Base-by-base conservation (phyloP, 257 asterid species). In the Solanum paucissectum region DNA sequence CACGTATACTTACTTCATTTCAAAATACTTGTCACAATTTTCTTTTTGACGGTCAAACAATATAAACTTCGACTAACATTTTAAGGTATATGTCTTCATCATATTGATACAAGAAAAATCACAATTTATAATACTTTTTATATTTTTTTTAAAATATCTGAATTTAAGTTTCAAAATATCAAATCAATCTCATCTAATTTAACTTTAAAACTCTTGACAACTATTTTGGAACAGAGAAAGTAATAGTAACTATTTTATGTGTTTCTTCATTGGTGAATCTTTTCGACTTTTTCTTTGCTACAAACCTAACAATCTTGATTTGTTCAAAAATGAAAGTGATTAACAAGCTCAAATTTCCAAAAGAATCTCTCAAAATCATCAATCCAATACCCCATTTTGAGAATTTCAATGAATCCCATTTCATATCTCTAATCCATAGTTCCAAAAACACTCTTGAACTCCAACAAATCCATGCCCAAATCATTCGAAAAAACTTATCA, bases 391-490 rank as follows among this genome's bases (percentile, higher is more conserved):
- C 60, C 8, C 12, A 44, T 0, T 18, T 18, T 32, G 16, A 34
- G 20, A 86, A 86, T 86, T 3, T 86, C 3, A 23, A 40, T 11
- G 91, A 90, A 88, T 3, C 88, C 76, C 90, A 87, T 62, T 88
- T 92, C 73, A 84, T 92, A 46, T 79, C 90, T 27, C 90, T 92
- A 20, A 90, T 91, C 37, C 94, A 92, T 55, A 76, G 84, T 33
- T 83, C 90, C 34, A 87, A 66, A 86, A 75, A 84, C 66, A 32
- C 46, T 32, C 86, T 12, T 68, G 90, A 90, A 5, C 87, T 92
- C 38, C 87, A 88, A 23, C 89, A 91, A 90, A 87, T 91, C 75
- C 93, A 91, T 71, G 83, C 86, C 76, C 91, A 86, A 38, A 44
- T 91, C 38, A 52, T 89, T 32, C 77, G 23, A 33, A 87, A 49